Percentiles rank a stretch among this genome's conserved stretches.
phyloP scores from a whole-genome alignment of 2,329 filamentous ascomycete species.

The Neofusicoccum cordaticola region DNA sequence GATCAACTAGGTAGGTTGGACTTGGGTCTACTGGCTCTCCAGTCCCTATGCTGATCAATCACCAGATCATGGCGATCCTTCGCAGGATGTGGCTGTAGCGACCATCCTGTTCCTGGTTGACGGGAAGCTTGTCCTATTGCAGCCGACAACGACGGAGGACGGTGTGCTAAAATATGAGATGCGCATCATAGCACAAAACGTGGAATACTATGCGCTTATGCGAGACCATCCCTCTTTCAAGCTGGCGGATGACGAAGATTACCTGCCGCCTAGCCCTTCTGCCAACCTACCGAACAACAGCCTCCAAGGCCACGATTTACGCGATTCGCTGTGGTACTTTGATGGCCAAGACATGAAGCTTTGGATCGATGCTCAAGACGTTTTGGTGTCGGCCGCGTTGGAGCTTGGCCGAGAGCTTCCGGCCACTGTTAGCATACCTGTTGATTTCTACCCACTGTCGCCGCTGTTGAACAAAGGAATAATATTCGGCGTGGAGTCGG shows the following conservation, averaged over 20 bases:
- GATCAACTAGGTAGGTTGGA: conserved; percentile 66
- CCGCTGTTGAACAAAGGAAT: conserved; percentile 86
- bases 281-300: conserved; percentile 43
- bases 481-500: conserved; percentile 84
- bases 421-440: conserved; percentile 68
- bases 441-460: conserved; percentile 96
- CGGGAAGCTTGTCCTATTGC: conserved; percentile 88
- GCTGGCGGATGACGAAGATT: conserved; percentile 47
- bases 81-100: conserved; percentile 89
- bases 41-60: conserved; percentile 22
- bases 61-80: conserved; percentile 79
- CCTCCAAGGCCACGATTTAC: conserved; percentile 56
- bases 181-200: conserved; percentile 91
- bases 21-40: neutral
- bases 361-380: conserved; percentile 85
- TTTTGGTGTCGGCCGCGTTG: conserved; percentile 67
- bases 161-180: conserved; percentile 96
- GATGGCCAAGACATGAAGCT: conserved; percentile 81
- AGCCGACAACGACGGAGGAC: conserved; percentile 77
- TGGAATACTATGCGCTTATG: conserved; percentile 92
- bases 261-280: conserved; percentile 45
- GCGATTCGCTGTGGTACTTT: conserved; percentile 92
- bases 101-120: conserved; percentile 96
- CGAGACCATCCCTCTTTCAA: conserved; percentile 68
- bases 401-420: conserved; percentile 69